Percentiles rank a stretch among this genome's conserved stretches.
These are phyloP conservation scores for Colletotrichum australisinense DNA, from an alignment of 2,329 filamentous ascomycete genomes.

Conservation along the genomic window DNA sequence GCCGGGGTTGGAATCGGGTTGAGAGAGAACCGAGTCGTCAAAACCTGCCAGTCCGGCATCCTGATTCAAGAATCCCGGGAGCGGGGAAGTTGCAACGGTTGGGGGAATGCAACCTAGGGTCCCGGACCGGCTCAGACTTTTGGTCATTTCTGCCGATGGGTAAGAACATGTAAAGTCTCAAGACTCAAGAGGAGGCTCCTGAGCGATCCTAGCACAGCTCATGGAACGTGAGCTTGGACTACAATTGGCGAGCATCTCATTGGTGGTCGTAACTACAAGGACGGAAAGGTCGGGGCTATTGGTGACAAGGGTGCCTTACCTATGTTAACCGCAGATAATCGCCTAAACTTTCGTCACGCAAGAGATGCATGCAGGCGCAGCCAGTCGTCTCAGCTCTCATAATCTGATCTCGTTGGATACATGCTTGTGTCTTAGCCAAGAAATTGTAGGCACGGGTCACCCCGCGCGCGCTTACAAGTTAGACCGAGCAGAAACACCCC, in stretches of 20 bases:
- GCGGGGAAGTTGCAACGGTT: neutral
- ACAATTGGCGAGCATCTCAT: neutral
- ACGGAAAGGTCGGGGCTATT: too few relatives aligned
- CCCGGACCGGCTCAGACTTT: neutral
- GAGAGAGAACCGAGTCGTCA: conserved; percentile 16
- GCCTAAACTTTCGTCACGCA: conserved; percentile 16
- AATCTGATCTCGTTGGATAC: too few relatives aligned
- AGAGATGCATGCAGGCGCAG: neutral
- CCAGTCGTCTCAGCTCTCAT: conserved; percentile 2
- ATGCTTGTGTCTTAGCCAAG: too few relatives aligned
- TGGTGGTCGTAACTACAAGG: neutral
- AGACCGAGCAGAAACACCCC: too few relatives aligned
- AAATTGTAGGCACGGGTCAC: too few relatives aligned
- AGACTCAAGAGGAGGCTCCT: conserved; percentile 1
- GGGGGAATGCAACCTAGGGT: neutral
- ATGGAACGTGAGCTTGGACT: neutral
- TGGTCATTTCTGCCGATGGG: neutral
- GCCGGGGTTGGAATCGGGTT: neutral
- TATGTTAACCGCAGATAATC: neutral
- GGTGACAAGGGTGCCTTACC: neutral
- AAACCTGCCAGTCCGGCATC: conserved; percentile 13
- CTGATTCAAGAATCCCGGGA: conserved; percentile 16
- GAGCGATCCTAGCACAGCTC: neutral
- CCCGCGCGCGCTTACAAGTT: too few relatives aligned
- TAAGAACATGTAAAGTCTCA: neutral